Base-by-base conservation (phyloP, 1,139 yeast species). In the Blastobotrys illinoisensis region DNA sequence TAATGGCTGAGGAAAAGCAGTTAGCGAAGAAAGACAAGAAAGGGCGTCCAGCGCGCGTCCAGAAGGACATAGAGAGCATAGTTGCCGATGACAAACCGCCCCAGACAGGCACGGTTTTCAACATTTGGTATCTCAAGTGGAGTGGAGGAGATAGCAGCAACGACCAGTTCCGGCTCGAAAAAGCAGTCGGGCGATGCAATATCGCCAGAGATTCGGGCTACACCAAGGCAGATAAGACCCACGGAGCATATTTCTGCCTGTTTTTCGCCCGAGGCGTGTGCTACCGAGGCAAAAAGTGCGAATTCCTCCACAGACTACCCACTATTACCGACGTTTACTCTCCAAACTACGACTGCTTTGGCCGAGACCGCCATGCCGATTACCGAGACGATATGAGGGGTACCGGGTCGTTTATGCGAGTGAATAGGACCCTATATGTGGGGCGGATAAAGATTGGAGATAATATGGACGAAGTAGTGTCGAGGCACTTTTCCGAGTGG, bases 351-450 rank as follows among this genome's bases (percentile, higher is more conserved):
- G 99, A 93, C 70, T 91, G 98, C 64, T 93, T 93, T 75, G 98
- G 98, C 0, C 74, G 99, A 56, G 96, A 88, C 66, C 88, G 86
- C 68, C 86, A 87, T 58, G 77, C 88, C 0, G 87, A 83, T 47
- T 88, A 88, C 66, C 75, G 90, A 60, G 97, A 91, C 62, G 99
- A 93, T 69, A 89, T 90, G 97, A 85, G 87, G 47, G 99, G 98
- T 20, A 86, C 89, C 1, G 99, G 98, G 0, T 83, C 91, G n/a
- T 84, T 91, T 65, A 77, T 80, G 61, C 73, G 78, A 44, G 76
- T 76, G 23, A 91, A 90, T 67, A 72, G 85, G 54, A 89, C 97
- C 0, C 68, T 93, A 9, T 91, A 86, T 65, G 79, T 93, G 1
- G 95, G 96, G 19, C 85, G 89, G 1, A 73, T 89, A 21, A 71